A percentile compares a stretch with the other conserved stretches of the same genome.
Conservation (phyloP, 257 asterid genomes). For the Ocimum tenuiflorum region DNA sequence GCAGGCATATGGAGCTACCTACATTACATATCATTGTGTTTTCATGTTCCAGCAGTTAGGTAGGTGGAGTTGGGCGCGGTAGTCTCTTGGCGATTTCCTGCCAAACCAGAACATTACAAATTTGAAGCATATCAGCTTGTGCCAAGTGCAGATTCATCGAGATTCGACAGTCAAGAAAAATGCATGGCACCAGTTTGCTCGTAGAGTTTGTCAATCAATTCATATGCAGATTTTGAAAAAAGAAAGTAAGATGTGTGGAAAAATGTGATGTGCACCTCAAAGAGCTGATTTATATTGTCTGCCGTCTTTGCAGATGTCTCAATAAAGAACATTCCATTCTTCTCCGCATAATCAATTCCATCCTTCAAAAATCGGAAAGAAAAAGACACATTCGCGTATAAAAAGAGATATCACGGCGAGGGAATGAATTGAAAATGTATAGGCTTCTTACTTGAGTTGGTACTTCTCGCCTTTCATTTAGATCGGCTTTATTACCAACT, state of each 20-base stretch:
- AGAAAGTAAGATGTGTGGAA: background rate
- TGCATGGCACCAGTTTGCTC: background rate
- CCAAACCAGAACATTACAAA: slow-evolving; percentile 7
- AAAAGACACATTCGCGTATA: background rate
- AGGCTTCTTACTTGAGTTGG: slow-evolving; percentile 54
- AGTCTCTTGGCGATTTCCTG: slow-evolving; percentile 82
- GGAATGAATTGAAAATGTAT: background rate
- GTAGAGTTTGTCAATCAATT: background rate
- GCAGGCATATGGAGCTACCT: slow-evolving; percentile 28
- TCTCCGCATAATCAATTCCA: slow-evolving; percentile 79
- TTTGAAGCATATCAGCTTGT: background rate
- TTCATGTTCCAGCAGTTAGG: slow-evolving; percentile 26
- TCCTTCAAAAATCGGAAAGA: slow-evolving; percentile 39
- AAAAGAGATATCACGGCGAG: background rate
- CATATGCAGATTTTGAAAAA: no score
- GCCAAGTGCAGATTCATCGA: no score
- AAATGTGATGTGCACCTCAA: slow-evolving; percentile 58
- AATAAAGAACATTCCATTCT: slow-evolving; percentile 92
- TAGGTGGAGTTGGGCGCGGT: slow-evolving; percentile 58
- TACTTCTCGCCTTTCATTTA: slow-evolving; percentile 81
- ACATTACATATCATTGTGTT: slow-evolving; percentile 8
- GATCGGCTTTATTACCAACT: slow-evolving; percentile 98
- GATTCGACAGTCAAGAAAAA: background rate
- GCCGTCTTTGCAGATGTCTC: slow-evolving; percentile 99
- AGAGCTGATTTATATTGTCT: slow-evolving; percentile 94